Conservation (phyloP, 371 early-diverging fungal genomes). For the Globomyces sp. region DNA sequence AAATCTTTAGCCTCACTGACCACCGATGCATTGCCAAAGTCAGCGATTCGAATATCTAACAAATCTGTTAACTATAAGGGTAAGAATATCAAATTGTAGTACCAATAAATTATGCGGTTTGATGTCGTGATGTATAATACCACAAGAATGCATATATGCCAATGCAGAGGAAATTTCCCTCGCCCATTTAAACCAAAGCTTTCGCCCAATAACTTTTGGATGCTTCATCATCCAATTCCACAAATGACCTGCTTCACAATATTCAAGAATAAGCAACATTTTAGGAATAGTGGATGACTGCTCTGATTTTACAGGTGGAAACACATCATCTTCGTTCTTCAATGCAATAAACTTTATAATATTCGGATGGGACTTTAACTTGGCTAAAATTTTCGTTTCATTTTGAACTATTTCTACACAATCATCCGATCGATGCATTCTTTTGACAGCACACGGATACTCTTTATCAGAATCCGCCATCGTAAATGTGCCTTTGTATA, state of each 20-base stretch:
- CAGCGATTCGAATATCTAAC: conserved; percentile 52
- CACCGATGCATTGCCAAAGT: conserved; percentile 66
- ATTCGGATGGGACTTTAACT: conserved; percentile 26
- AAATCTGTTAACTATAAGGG: conserved; percentile 36
- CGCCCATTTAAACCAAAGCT: conserved; percentile 68
- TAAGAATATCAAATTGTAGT: conserved; percentile 9
- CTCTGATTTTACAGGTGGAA: conserved; percentile 9
- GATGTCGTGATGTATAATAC: conserved; percentile 81
- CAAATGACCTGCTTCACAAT: conserved; percentile 58
- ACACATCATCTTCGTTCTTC: conserved; percentile 33
- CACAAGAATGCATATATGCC: conserved; percentile 59
- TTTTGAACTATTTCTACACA: conserved; percentile 46
- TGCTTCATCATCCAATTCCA: conserved; percentile 63
- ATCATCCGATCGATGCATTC: conserved; percentile 46
- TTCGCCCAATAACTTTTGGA: conserved; percentile 51
- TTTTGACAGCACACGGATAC: conserved; percentile 56
- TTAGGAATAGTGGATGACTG: conserved; percentile 10
- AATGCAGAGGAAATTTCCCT: conserved; percentile 67
- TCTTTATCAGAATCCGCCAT: conserved; percentile 2
- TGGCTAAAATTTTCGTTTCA: conserved; percentile 41
- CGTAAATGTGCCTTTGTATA: conserved; percentile 49
- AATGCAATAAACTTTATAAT: conserved; percentile 43
- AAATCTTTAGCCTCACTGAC: conserved; percentile 29
- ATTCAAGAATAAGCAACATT: conserved; percentile 64
- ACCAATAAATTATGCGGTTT: conserved; percentile 84